Evolutionary conservation across 2,329 filamentous ascomycete genomes (phyloP).

Genomic region (Pestalotiopsis sp.): DNA sequence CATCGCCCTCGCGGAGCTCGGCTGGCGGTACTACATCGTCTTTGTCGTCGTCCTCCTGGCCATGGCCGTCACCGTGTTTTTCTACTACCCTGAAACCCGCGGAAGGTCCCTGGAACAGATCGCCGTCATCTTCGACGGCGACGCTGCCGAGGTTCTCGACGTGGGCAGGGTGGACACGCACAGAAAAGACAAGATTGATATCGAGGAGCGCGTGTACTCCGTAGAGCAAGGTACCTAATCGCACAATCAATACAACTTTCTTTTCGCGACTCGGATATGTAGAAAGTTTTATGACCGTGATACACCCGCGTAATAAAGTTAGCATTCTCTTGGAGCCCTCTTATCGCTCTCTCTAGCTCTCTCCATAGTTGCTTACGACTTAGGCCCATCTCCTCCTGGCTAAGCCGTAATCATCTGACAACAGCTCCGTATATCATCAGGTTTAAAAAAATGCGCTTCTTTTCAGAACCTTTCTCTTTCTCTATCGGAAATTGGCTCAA

Average conservation of each 20-base stretch:
- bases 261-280: neutral
- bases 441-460: too few species aligned
- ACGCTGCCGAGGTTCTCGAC: neutral
- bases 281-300: neutral
- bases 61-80: slow-evolving; percentile 31
- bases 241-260: neutral
- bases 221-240: neutral
- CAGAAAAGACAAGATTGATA: neutral
- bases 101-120: slow-evolving; percentile 22
- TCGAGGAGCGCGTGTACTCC: neutral
- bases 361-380: neutral
- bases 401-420: too few species aligned
- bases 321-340: neutral
- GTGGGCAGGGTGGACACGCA: neutral
- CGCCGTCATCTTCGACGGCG: slow-evolving; percentile 17
- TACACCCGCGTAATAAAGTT: neutral
- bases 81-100: slow-evolving; percentile 31
- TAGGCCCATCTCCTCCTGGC: too few species aligned
- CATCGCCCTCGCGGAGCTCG: slow-evolving; percentile 40
- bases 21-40: slow-evolving; percentile 47
- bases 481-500: too few species aligned
- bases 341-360: neutral
- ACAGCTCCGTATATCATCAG: too few species aligned
- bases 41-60: slow-evolving; percentile 36
- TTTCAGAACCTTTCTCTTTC: too few species aligned